phyloP scores from a whole-genome alignment of 805 yeast genomes.

The Cyberlindnera sargentensis region DNA sequence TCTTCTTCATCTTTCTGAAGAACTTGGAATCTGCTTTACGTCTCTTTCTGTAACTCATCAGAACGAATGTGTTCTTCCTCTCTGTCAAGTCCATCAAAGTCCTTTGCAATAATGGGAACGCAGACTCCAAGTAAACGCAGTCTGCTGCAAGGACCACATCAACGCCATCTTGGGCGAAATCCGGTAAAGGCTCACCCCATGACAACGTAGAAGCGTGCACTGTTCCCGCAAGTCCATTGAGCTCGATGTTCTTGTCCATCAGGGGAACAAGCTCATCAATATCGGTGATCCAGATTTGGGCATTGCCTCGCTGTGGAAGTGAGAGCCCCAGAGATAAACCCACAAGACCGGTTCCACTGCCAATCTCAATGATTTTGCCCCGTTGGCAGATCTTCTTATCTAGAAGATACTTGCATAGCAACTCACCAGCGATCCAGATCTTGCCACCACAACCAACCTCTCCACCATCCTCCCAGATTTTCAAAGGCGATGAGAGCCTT shows the following conservation, averaged over 20 bases:
- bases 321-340: constrained; percentile 33
- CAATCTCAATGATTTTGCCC: constrained; percentile 40
- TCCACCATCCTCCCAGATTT: constrained; percentile 50
- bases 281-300: constrained; percentile 41
- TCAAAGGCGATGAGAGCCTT: constrained; percentile 26
- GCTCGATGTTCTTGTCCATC: constrained; percentile 37
- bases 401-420: constrained; percentile 39
- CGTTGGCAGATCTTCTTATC: constrained; percentile 10
- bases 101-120: constrained; percentile 44
- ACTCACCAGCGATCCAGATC: constrained; percentile 55
- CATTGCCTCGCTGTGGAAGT: constrained; percentile 4
- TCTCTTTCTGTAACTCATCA: constrained; percentile 49
- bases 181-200: constrained; percentile 39
- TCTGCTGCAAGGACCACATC: constrained; percentile 53
- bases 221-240: constrained; percentile 30
- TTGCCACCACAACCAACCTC: constrained; percentile 58
- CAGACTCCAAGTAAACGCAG: constrained; percentile 49
- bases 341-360: constrained; percentile 54
- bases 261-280: constrained; percentile 39
- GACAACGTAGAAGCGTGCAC: constrained; percentile 37
- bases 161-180: constrained; percentile 26
- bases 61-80: constrained; percentile 31
- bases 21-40: constrained; percentile 35
- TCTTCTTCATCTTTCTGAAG: constrained; percentile 27
- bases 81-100: constrained; percentile 39